These are phyloP conservation scores for Gelatoporia subvermispora DNA, from an alignment of 768 basidiomycete genomes.

Conservation along the genomic window DNA sequence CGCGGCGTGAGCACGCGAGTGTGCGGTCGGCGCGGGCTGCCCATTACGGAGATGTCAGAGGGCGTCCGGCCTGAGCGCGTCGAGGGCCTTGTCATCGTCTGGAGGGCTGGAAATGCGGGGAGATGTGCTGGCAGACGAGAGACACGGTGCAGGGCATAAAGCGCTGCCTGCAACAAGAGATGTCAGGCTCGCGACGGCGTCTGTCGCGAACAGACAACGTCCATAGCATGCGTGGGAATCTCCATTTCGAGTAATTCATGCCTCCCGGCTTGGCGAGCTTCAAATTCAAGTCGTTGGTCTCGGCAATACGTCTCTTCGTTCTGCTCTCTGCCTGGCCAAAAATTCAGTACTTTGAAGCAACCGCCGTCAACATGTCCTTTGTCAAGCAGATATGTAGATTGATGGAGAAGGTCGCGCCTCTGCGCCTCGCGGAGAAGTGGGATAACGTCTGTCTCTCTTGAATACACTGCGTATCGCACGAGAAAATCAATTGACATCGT, in stretches of 20 bases:
- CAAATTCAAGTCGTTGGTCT: not conserved
- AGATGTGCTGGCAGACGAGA: not conserved
- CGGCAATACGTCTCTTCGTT: not conserved
- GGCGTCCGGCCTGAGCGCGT: slow-evolving; percentile 2
- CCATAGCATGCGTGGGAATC: not conserved
- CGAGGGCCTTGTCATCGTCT: too few relatives aligned
- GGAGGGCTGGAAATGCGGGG: too few relatives aligned
- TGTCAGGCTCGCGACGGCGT: not conserved
- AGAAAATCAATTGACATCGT: slow-evolving; percentile 2
- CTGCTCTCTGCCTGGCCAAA: too few relatives aligned
- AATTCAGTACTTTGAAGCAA: not conserved
- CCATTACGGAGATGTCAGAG: slow-evolving; percentile 18
- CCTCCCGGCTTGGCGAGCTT: not conserved
- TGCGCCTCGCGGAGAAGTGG: slow-evolving; percentile 84
- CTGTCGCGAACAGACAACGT: not conserved
- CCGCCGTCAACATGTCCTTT: slow-evolving; percentile 20
- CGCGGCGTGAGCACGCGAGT: slow-evolving; percentile 43
- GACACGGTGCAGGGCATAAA: too few relatives aligned
- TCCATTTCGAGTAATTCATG: not conserved
- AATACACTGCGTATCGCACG: too few relatives aligned
- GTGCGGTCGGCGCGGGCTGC: slow-evolving; percentile 11
- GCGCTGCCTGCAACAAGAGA: too few relatives aligned
- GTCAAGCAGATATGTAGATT: slow-evolving; percentile 55
- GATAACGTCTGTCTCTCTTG: slow-evolving; percentile 74
- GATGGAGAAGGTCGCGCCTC: slow-evolving; percentile 84